These are phyloP conservation scores for Cronartium quercuum DNA, from an alignment of 1,284 basidiomycete genomes.

Conservation along the genomic window DNA sequence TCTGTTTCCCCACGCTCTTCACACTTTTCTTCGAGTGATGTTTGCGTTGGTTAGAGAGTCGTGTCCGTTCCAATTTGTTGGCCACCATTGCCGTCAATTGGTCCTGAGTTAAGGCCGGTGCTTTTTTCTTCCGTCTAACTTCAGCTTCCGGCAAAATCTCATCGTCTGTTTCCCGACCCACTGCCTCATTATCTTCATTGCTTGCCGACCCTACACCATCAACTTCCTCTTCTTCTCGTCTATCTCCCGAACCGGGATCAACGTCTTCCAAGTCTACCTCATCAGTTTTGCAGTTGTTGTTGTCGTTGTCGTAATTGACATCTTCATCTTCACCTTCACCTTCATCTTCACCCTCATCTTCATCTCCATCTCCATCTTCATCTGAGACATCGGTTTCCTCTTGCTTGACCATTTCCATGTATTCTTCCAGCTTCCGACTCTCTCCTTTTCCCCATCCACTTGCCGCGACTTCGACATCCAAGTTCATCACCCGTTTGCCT, in stretches of 20 bases:
- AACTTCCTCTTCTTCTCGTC: neutral
- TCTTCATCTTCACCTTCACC: conserved; percentile 47
- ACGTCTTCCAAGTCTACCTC: conserved; percentile 30
- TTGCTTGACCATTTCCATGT: conserved; percentile 47
- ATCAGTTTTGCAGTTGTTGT: conserved; percentile 40
- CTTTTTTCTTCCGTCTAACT: conserved; percentile 22
- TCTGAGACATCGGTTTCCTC: conserved; percentile 50
- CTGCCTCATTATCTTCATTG: conserved; percentile 9
- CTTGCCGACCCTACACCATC: neutral
- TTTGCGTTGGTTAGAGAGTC: conserved; percentile 39
- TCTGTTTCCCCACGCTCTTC: conserved; percentile 43
- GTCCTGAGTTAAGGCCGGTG: conserved; percentile 13
- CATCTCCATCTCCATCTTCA: conserved; percentile 40
- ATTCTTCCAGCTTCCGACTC: conserved; percentile 70
- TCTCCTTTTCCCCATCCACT: conserved; percentile 82
- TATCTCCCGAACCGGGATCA: neutral
- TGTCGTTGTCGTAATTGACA: conserved; percentile 41
- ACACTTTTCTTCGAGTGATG: conserved; percentile 47
- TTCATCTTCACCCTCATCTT: conserved; percentile 47
- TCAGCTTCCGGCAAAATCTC: conserved; percentile 17
- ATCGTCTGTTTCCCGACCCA: neutral
- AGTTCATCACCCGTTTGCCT: conserved; percentile 54
- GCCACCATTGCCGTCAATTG: conserved; percentile 22
- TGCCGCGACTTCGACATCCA: conserved; percentile 84
- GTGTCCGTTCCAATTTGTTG: conserved; percentile 7